phyloP scores from a whole-genome alignment of 192 early-diverging fungal genomes.

The Rhizophagus prolifer region DNA sequence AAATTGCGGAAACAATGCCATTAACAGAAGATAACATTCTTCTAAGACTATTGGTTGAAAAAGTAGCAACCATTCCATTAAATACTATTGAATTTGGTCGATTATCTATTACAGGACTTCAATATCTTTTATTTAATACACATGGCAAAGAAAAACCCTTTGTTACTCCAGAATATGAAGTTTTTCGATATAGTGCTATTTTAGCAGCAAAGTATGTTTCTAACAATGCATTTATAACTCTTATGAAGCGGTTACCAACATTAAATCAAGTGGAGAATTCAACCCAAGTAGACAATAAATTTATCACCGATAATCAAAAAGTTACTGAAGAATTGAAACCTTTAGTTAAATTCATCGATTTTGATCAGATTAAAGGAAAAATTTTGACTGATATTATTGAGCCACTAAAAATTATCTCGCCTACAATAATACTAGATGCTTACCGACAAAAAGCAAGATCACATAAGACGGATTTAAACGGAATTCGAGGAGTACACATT shows the following conservation, averaged over 20 bases:
- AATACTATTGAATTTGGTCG: not conserved
- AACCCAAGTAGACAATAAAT: not conserved
- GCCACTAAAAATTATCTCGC: not conserved
- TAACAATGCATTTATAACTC: not conserved
- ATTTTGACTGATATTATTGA: conserved; percentile 3
- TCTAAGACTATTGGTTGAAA: not conserved
- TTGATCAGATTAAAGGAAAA: not conserved
- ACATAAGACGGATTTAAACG: not conserved
- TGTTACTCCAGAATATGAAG: conserved; percentile 15
- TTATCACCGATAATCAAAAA: not conserved
- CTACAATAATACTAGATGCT: not conserved
- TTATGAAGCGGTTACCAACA: not conserved
- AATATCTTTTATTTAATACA: not conserved
- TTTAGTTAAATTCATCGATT: not conserved
- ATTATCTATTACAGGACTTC: not conserved
- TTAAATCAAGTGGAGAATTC: not conserved
- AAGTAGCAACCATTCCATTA: not conserved
- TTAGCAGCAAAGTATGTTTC: not conserved
- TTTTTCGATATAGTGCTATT: conserved; percentile 13
- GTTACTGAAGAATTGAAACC: not conserved
- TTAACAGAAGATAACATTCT: not conserved
- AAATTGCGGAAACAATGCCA: not conserved
- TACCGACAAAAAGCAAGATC: not conserved
- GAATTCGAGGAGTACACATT: not conserved
- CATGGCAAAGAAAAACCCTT: not conserved